phyloP scores from a whole-genome alignment of 2,329 filamentous ascomycete genomes.

The Sporothrix variecibatus region DNA sequence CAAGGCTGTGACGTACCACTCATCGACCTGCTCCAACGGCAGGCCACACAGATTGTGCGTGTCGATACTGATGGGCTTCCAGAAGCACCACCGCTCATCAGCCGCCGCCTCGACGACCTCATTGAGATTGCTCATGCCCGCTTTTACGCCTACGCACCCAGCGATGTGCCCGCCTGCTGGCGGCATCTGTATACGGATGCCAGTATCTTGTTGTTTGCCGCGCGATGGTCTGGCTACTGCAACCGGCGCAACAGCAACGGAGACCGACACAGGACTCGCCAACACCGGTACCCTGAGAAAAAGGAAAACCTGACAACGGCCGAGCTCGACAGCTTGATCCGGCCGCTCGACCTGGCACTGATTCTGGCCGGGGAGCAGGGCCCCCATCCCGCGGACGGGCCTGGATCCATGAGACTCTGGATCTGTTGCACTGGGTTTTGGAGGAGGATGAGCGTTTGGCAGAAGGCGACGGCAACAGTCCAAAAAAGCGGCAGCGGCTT shows the following conservation, averaged over 20 bases:
- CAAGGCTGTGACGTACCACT: slow-evolving; percentile 32
- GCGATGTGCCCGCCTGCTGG: slow-evolving; percentile 68
- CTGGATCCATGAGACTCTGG: slow-evolving; percentile 56
- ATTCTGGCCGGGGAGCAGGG: slow-evolving; percentile 71
- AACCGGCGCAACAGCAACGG: background rate
- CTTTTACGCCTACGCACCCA: slow-evolving; percentile 70
- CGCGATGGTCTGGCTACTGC: slow-evolving; percentile 8
- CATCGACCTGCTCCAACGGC: slow-evolving; percentile 32
- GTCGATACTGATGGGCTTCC: background rate
- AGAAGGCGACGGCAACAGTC: background rate
- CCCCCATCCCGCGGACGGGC: slow-evolving; percentile 47
- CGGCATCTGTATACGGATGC: slow-evolving; percentile 71
- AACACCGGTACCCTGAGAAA: background rate
- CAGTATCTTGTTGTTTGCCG: slow-evolving; percentile 62
- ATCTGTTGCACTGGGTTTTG: slow-evolving; percentile 42
- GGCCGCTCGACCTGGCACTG: slow-evolving; percentile 71
- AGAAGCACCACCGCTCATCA: background rate
- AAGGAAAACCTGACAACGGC: background rate
- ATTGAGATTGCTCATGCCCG: slow-evolving; percentile 62
- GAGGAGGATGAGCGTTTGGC: background rate
- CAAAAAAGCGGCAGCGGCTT: background rate
- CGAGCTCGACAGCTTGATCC: slow-evolving; percentile 58
- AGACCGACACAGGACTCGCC: background rate
- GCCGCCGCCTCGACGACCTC: slow-evolving; percentile 57
- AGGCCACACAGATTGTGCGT: slow-evolving; percentile 22